Evolutionary conservation across 2,329 filamentous ascomycete species (phyloP), one percentile per base, ranked within the genome.

Genomic region (Paracoccidioides brasiliensis): DNA sequence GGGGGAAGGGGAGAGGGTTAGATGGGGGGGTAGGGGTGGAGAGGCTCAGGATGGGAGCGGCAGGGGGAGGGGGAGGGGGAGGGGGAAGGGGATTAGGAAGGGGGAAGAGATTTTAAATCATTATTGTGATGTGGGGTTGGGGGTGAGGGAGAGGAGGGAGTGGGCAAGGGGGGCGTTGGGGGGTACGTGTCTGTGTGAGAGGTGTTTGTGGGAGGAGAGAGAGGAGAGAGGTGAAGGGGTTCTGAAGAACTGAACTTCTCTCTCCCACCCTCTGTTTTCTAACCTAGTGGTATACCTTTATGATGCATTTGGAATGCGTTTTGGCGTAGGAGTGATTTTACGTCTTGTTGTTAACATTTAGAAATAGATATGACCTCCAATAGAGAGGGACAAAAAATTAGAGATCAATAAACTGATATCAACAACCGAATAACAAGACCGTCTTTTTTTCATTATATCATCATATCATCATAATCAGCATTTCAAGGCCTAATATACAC

Each of bases 101-200:
- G 90, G 86, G 4, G 83, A 95, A 59, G 91, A 98, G 74, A 83
- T 97, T 46, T 70, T 95, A 59, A 95, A 90, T 67, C 91, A 97
- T 71, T 98, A 98, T 69, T 96, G 90, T 68, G 93, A 97, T 72
- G 78, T 95, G 54, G 77, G 81, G 22, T 68, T 97, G 57, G 78
- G 81, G 0, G 90, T 96, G 2, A 80, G 84, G 61, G 81, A 93
- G 66, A 80, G 93, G 56, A 81, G 93, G 59, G 90, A 94, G 64
- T 96, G 91, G 90, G 88, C 90, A 4, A 76, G 78, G 49, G 93
- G 91, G 4, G 90, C 89, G 57, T 75, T 98, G 53, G 93, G 93
- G 0, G 93, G 93, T 0, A 83, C 82, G 70, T 98, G 93, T 72
- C 84, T 88, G 78, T 98, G 93, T 72, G 74, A 80, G 57, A 80